Percentiles rank a stretch among this genome's conserved stretches.
Conservation (phyloP, 371 early-diverging fungal species). For the Apophysomyces sp. region DNA sequence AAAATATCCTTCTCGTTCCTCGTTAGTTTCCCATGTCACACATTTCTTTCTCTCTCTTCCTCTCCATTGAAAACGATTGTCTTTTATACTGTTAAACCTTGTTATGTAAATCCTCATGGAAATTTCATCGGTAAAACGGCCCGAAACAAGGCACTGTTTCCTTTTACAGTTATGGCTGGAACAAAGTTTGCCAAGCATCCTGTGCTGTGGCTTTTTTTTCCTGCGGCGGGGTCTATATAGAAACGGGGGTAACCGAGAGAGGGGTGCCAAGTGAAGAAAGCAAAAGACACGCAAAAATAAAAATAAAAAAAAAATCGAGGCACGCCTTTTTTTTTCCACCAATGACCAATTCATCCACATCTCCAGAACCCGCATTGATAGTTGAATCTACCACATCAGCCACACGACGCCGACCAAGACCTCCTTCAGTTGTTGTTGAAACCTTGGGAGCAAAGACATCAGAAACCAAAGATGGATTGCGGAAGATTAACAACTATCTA, state of each 20-base stretch:
- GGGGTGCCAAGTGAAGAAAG: not conserved
- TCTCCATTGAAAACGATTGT: not conserved
- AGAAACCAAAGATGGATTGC: conserved; percentile 67
- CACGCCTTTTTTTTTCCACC: too few relatives aligned
- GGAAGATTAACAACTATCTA: conserved; percentile 80
- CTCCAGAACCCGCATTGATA: not conserved
- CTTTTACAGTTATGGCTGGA: conserved; percentile 1
- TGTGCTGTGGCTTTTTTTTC: not conserved
- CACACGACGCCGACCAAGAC: conserved; percentile 13
- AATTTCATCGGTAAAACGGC: not conserved
- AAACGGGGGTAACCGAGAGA: not conserved
- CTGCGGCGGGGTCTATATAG: not conserved
- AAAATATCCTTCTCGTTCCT: not conserved
- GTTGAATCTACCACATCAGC: not conserved
- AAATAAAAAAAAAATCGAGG: not conserved
- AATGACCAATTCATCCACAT: conserved; percentile 1
- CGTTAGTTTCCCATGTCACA: too few relatives aligned
- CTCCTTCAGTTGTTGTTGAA: conserved; percentile 57
- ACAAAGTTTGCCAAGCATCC: not conserved
- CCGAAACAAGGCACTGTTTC: not conserved
- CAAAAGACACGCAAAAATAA: not conserved
- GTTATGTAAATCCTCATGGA: not conserved
- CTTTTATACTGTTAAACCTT: not conserved
- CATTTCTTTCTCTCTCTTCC: not conserved
- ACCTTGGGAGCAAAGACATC: conserved; percentile 70